Percentiles rank a stretch among this genome's conserved stretches.
phyloP scores from a whole-genome alignment of 2,329 filamentous ascomycete genomes.

The Magnaporthiopsis rhizophila region DNA sequence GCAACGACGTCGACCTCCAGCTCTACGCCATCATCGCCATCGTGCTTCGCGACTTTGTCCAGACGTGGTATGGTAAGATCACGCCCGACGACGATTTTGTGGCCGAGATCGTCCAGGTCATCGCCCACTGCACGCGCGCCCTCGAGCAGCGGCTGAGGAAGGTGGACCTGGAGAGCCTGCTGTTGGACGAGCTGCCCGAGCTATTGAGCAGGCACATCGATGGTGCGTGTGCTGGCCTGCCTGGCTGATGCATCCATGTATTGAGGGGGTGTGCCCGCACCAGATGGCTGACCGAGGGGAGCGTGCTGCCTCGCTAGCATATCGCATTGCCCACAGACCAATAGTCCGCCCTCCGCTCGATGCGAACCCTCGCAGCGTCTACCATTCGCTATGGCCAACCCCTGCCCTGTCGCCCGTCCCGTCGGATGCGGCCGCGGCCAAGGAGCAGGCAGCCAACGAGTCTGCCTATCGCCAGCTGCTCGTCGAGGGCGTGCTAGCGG shows the following conservation, averaged over 20 bases:
- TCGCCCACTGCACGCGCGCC: conserved; percentile 83
- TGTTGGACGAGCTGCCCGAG: conserved; percentile 82
- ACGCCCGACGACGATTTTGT: conserved; percentile 85
- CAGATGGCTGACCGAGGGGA: conserved; percentile 11
- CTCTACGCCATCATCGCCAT: conserved; percentile 89
- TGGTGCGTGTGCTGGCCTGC: conserved; percentile 39
- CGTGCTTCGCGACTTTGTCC: conserved; percentile 81
- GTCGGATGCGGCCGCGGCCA: conserved; percentile 38
- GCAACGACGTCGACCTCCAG: conserved; percentile 87
- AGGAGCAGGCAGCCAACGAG: conserved; percentile 65
- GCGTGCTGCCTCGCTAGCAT: conserved; percentile 44
- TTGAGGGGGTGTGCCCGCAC: not conserved
- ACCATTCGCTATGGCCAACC: conserved; percentile 76
- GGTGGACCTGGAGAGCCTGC: conserved; percentile 72
- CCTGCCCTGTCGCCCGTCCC: conserved; percentile 75
- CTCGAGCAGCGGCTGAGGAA: conserved; percentile 79
- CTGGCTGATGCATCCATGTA: not conserved
- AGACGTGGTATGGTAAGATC: conserved; percentile 88
- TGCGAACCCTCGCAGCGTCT: conserved; percentile 59
- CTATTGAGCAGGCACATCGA: conserved; percentile 72
- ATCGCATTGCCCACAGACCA: conserved; percentile 58
- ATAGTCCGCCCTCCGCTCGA: conserved; percentile 51
- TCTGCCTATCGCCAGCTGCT: conserved; percentile 77
- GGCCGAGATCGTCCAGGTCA: conserved; percentile 78
- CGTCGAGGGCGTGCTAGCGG: conserved; percentile 71